These are phyloP conservation scores for Mortierella hygrophila DNA, from an alignment of 192 early-diverging fungal genomes.

Conservation along the genomic window DNA sequence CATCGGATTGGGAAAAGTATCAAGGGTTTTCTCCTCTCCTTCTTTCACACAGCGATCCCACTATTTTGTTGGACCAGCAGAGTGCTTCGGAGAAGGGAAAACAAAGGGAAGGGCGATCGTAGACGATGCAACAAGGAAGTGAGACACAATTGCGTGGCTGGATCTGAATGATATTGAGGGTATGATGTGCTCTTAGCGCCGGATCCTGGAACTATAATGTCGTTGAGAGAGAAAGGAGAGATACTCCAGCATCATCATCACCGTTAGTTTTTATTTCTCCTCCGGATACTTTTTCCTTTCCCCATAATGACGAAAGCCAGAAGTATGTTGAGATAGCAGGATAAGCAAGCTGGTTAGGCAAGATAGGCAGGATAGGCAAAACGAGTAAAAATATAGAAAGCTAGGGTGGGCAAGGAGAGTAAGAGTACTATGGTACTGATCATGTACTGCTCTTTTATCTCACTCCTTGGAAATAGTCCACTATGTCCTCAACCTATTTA, in stretches of 20 bases:
- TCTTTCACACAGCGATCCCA: not conserved
- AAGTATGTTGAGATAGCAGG: not conserved
- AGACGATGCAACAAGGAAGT: not conserved
- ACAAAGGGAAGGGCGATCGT: not conserved
- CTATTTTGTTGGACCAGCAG: not conserved
- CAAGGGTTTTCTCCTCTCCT: not conserved
- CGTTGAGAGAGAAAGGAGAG: not conserved
- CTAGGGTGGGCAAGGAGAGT: not conserved
- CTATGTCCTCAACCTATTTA: not conserved
- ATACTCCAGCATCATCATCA: not conserved
- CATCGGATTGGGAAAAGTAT: not conserved
- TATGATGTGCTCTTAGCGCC: constrained; percentile 8
- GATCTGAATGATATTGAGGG: not conserved
- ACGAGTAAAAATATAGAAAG: not conserved
- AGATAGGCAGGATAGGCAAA: not conserved
- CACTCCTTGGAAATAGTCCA: not conserved
- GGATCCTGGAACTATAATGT: constrained; percentile 7
- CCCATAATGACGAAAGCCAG: not conserved
- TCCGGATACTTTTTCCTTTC: not conserved
- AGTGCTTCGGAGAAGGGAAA: not conserved
- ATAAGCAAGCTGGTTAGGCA: no score
- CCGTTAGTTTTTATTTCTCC: not conserved
- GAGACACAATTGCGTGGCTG: not conserved
- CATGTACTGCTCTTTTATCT: no score
- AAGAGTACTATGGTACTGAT: not conserved